Evolutionary conservation across 768 basidiomycete species (phyloP), one percentile per base, ranked within the genome.

Genomic region (Boletus reticulatus): DNA sequence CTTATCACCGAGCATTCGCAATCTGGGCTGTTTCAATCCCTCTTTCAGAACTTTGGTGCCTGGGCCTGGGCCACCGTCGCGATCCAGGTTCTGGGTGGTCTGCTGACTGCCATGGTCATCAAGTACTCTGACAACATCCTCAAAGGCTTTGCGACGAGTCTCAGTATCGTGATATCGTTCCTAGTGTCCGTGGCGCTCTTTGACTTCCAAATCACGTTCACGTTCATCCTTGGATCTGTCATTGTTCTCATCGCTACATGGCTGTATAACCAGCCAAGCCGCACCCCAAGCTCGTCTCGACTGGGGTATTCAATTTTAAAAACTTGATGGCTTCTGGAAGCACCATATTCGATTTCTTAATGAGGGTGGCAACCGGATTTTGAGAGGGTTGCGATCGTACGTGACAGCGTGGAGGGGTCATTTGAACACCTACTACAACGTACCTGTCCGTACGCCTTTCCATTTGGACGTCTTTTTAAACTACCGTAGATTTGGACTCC

Each of bases 121-220:
- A 91, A 94, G 67, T 94, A 95, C 70, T 87, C 90, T 45, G 92
- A 92, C 71, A 95, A 94, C 72, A 90, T 89, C 60, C 78, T 89
- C 69, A 94, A 94, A 73, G 96, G 96, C 34, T 98, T 98, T 67
- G 96, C 96, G 12, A 98, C 96, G 5, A 91, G 88, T 59, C 78
- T 98, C 58, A 90, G 88, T 73, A 98, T 98, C 70, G 87, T 98
- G 67, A 84, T 98, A 58, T 94, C 94, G 24, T 98, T 97, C 83
- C 78, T 94, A 53, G 94, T 90, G 3, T 94, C 91, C 6, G 88
- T 97, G 50, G 84, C 84, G 20, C 84, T 98, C 37, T 98, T 98
- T 80, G 77, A 89, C 70, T 94, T 95, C 78, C 81, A 81, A 48
- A 88, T 98, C 72, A 89, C 94, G 4, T 77, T 85, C 56, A 85